Conservation (phyloP, 179 eudicot species). For the Spinacia oleracea region DNA sequence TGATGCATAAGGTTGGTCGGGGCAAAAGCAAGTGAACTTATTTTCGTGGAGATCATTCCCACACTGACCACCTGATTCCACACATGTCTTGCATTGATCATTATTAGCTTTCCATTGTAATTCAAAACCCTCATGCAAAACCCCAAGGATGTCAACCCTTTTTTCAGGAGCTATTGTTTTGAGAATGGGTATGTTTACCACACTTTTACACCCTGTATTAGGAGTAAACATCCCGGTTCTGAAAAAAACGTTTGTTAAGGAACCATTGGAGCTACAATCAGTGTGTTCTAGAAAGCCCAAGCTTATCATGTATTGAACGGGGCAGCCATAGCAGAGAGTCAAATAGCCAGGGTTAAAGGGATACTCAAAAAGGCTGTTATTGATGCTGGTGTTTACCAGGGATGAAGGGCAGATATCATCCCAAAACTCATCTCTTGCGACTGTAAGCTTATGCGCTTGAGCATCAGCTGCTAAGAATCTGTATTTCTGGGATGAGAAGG, state of each 20-base stretch:
- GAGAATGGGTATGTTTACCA: conserved; percentile 2
- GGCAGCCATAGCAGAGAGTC: conserved; percentile 14
- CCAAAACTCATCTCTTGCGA: conserved; percentile 20
- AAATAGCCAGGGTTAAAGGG: conserved; percentile 2
- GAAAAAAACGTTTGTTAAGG: background rate
- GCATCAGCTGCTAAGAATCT: background rate
- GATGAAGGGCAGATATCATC: conserved; percentile 13
- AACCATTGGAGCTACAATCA: background rate
- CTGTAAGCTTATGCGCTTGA: background rate
- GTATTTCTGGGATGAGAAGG: conserved; percentile 1
- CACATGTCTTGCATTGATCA: conserved; percentile 9
- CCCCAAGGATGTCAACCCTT: background rate
- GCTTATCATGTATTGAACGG: background rate
- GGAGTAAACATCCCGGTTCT: conserved; percentile 13
- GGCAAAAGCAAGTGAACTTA: conserved; percentile 10
- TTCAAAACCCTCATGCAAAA: conserved; percentile 16
- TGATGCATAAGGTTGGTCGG: conserved; percentile 5
- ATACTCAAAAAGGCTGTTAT: conserved; percentile 9
- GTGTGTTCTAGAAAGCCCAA: background rate
- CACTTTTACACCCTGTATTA: background rate
- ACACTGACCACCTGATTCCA: conserved; percentile 18
- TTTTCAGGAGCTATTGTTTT: background rate
- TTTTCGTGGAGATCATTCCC: conserved; percentile 10
- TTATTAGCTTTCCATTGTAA: background rate
- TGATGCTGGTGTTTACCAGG: background rate